Base-by-base conservation (phyloP, 192 early-diverging fungal species). In the Umbelopsis sp. region DNA sequence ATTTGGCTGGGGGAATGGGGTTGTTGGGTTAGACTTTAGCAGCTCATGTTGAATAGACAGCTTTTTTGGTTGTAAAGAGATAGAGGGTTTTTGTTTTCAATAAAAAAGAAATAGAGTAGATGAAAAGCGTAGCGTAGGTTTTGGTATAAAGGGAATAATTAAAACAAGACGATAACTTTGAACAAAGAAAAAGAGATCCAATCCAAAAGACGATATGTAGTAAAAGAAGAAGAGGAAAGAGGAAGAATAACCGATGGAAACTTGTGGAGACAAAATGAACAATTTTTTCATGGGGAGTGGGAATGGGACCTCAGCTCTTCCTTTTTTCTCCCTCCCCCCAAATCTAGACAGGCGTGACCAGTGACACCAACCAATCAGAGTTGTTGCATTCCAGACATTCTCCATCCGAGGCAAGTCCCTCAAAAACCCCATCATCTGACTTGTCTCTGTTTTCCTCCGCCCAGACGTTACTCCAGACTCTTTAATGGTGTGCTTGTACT, bases 201-300 rank as follows among this genome's bases (percentile, higher is more conserved):
- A 49, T 49, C n/a, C 47, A 17, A 21, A 49, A 20, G n/a, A 49
- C 16, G 47, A 49, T 49, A 49, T 11, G 7, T 17, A 12, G 47
- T 17, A 49, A 49, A n/a, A 49, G 5, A 49, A 49, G 16, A 21
- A 44, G 12, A 44, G 7, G 17, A 49, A 4, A 49, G n/a, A 49
- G 47, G 20, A 49, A 49, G 47, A n/a, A 49, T 2, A 49, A n/a
- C 0, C 2, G 47, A 49, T 49, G 47, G 47, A 49, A 49, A 21
- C 47, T 49, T 49, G 2, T 49, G 47, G 47, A 49, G 8, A 49
- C 16, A 62, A 62, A 62, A 62, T 62, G 31, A 62, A 32, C 26
- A 62, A 32, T 17, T 29, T 41, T 34, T 62, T 62, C 56, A 62
- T 26, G 56, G 56, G 56, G 56, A 41, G 56, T 62, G 56, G 56